Percentiles rank a stretch among this genome's conserved stretches.
Conservation (phyloP, 2,329 filamentous ascomycete genomes). For the Paecilomyces variotii region DNA sequence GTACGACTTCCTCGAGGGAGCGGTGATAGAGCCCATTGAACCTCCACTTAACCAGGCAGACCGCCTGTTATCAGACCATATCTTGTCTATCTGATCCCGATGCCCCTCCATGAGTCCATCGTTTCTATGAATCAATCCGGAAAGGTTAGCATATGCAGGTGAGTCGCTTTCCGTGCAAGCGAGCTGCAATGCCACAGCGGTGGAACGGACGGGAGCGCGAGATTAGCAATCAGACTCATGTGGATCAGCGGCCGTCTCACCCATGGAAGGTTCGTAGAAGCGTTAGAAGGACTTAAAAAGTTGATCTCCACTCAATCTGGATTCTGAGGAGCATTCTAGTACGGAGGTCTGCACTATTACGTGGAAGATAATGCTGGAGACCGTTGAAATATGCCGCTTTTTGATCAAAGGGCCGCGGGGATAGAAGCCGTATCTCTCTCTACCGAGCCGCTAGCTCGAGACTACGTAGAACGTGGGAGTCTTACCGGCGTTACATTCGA, state of each 20-base stretch:
- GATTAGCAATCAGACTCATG: background rate
- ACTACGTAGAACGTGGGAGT: background rate
- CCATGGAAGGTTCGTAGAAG: background rate
- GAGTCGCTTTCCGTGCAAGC: background rate
- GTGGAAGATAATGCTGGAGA: background rate
- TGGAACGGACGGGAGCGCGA: background rate
- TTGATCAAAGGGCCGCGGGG: background rate
- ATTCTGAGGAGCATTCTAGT: background rate
- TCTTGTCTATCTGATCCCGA: background rate
- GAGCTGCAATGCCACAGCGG: background rate
- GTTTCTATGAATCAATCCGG: background rate
- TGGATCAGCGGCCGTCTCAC: background rate
- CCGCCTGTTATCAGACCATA: background rate
- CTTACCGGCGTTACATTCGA: background rate
- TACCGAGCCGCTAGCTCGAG: background rate
- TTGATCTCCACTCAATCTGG: background rate
- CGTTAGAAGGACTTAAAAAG: background rate
- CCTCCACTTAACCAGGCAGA: background rate
- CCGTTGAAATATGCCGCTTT: background rate
- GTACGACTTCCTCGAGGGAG: background rate
- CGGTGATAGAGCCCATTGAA: background rate
- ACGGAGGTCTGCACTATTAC: background rate
- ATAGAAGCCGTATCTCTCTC: background rate
- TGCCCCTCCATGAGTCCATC: background rate
- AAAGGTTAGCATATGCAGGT: background rate